Evolutionary conservation across 2,329 filamentous ascomycete species (phyloP).

Genomic region (Trematosphaeria pertusa): DNA sequence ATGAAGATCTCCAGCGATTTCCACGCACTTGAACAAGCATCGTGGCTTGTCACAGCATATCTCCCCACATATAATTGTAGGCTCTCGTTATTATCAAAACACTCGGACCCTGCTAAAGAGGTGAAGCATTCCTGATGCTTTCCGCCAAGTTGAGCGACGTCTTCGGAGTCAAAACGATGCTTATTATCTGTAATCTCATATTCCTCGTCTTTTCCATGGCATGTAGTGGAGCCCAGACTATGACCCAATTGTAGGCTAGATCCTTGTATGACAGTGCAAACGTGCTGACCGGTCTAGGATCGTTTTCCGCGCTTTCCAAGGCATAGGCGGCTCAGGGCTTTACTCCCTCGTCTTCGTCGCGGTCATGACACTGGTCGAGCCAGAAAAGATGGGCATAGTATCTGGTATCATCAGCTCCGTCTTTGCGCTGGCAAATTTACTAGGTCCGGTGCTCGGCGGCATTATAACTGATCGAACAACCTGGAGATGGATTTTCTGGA

Average conservation of each 20-base stretch:
- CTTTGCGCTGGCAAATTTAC: slow-evolving; percentile 50
- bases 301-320: slow-evolving; percentile 50
- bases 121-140: slow-evolving; percentile 42
- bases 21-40: slow-evolving; percentile 31
- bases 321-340: slow-evolving; percentile 57
- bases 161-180: slow-evolving; percentile 31
- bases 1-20: slow-evolving; percentile 39
- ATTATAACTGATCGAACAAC: slow-evolving; percentile 49
- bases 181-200: slow-evolving; percentile 29
- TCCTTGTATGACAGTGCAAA: neutral
- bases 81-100: neutral
- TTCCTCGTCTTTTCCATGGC: slow-evolving; percentile 44
- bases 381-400: slow-evolving; percentile 44
- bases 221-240: slow-evolving; percentile 36
- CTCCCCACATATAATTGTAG: slow-evolving; percentile 40
- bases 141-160: slow-evolving; percentile 42
- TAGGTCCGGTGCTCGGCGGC: slow-evolving; percentile 56
- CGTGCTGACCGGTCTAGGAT: slow-evolving; percentile 35
- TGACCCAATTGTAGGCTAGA: slow-evolving; percentile 36
- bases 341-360: slow-evolving; percentile 52
- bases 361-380: slow-evolving; percentile 36
- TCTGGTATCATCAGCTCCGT: slow-evolving; percentile 43
- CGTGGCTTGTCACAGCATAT: slow-evolving; percentile 44
- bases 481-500: slow-evolving; percentile 58
- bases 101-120: neutral